These are phyloP conservation scores for Cairneyella variabilis DNA, from an alignment of 495 filamentous ascomycete genomes.

Conservation along the genomic window DNA sequence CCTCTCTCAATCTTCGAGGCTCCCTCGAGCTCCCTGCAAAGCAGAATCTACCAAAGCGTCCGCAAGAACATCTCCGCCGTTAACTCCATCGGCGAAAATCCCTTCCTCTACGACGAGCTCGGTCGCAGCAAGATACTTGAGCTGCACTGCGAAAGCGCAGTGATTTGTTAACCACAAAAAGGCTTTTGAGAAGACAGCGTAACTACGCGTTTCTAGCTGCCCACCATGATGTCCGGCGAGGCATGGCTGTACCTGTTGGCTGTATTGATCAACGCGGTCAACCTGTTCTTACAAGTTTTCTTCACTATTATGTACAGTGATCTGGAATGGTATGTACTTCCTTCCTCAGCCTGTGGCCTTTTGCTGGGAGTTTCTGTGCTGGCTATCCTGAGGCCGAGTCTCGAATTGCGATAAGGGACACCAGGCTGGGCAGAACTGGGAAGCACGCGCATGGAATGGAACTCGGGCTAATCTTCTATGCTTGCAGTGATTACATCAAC, in stretches of 20 bases:
- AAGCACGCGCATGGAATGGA: neutral
- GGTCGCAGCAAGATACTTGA: neutral
- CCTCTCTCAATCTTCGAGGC: neutral
- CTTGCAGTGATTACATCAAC: constrained; percentile 94
- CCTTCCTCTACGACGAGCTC: neutral
- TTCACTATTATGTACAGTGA: constrained; percentile 99
- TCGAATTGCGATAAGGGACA: neutral
- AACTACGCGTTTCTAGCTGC: constrained; percentile 8
- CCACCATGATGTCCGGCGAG: constrained; percentile 89
- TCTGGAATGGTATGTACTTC: constrained; percentile 81
- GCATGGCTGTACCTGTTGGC: constrained; percentile 98
- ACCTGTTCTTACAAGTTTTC: constrained; percentile 99
- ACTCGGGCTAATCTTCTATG: constrained; percentile 18
- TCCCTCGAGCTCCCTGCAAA: neutral
- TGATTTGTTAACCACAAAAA: neutral
- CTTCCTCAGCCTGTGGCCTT: neutral
- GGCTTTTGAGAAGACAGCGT: neutral
- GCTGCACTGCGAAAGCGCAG: neutral
- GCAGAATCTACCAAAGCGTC: no score
- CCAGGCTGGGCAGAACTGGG: neutral
- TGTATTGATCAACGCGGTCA: constrained; percentile 99
- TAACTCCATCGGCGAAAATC: neutral
- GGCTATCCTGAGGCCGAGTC: neutral
- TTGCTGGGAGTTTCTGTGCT: no score
- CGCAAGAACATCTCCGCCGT: no score